phyloP scores from a whole-genome alignment of 192 early-diverging fungal species.

The Podila epigama region DNA sequence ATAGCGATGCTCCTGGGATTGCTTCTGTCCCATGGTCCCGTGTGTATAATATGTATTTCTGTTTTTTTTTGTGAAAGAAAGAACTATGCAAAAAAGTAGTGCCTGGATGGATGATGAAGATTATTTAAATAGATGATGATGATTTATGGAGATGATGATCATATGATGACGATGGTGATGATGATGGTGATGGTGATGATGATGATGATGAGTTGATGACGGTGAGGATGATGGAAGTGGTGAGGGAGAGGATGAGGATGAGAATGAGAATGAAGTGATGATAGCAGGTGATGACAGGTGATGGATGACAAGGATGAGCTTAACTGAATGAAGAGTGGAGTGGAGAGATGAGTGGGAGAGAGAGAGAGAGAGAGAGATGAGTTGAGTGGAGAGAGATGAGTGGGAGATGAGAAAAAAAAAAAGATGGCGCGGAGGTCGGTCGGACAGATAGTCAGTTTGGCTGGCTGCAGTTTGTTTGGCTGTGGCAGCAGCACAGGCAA shows the following conservation, averaged over 20 bases:
- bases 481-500: not conserved
- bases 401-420: not conserved
- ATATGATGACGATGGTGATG: not conserved
- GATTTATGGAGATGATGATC: no score
- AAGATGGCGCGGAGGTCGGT: not conserved
- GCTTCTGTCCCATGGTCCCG: slow-evolving; percentile 39
- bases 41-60: no score
- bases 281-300: not conserved
- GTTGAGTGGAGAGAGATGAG: not conserved
- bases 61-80: no score
- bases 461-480: not conserved
- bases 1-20: slow-evolving; percentile 18
- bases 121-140: not conserved
- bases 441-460: not conserved
- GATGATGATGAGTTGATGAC: not conserved
- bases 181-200: not conserved
- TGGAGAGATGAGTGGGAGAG: not conserved
- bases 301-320: not conserved
- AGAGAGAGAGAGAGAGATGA: not conserved
- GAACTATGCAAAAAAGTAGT: not conserved
- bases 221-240: not conserved
- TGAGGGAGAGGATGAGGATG: not conserved
- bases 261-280: not conserved
- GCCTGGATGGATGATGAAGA: not conserved
- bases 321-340: not conserved